Base-by-base conservation (phyloP, 164 flowering plant genomes). In the Tinospora cordifolia region DNA sequence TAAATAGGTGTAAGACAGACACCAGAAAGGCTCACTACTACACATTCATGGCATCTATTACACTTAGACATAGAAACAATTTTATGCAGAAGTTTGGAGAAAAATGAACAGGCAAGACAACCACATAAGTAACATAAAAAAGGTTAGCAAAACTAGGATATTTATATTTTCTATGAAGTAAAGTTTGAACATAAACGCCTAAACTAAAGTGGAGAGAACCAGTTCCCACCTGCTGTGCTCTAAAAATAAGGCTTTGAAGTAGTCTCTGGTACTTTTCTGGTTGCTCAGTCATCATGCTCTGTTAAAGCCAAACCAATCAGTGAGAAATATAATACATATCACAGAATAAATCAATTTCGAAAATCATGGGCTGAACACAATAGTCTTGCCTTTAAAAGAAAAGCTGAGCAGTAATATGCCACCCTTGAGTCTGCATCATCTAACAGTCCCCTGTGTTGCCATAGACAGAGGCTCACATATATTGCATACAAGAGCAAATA, bases 221-320 rank as follows among this genome's bases (percentile, higher is more conserved):
- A 71, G 60, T 68, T 10, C 63, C n/a, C 70, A 90, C 99, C 98
- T 95, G 99, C 80, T 95, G 99, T 73, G 99, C 99, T 80, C 75
- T 91, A 67, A 86, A 85, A 75, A 95, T 84, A 70, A 95, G 97
- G 79, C 75, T 87, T 71, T 93, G 97, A 71, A 95, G 94, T 84
- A 86, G 82, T 21, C 86, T 84, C 75, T 95, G 97, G 77, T 95
- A 95, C 72, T 80, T 86, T 59, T 95, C 99, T 58, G 97, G 91
- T 74, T 90, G 88, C 67, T 90, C 98, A 15, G 96, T 89, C 99
- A 95, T 92, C 98, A 95, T 90, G 75, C 96, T 85, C 99, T 95
- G 92, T 72, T 39, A 78, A 79, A 70, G 41, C 27, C 69, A 69
- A 38, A 19, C 26, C 25, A 73, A 71, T 76, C 46, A 74, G n/a